Percentiles rank a stretch among this genome's conserved stretches.
Conservation (phyloP, 2,329 filamentous ascomycete genomes). For the Epicoccum sorghinum region DNA sequence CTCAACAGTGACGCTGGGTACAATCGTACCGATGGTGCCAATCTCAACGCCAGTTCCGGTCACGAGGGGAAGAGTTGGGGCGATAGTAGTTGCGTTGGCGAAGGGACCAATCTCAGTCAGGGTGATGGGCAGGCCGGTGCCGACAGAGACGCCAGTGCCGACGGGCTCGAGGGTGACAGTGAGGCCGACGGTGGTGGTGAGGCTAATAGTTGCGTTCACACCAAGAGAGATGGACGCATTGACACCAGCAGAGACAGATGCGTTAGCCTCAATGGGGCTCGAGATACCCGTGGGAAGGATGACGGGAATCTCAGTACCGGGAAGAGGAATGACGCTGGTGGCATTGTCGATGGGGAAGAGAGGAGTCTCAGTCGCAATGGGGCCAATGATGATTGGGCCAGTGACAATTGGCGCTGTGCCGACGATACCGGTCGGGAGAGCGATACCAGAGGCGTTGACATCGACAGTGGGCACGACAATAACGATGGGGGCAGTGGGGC, state of each 20-base stretch:
- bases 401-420: constrained; percentile 7
- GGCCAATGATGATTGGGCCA: not conserved
- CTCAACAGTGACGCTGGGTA: constrained; percentile 1
- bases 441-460: not conserved
- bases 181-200: constrained; percentile 10
- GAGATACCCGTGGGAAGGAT: constrained; percentile 2
- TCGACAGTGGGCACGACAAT: constrained; percentile 2
- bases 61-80: constrained; percentile 11
- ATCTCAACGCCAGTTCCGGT: constrained; percentile 16
- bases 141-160: not conserved
- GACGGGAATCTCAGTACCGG: constrained; percentile 2
- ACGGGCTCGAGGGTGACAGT: constrained; percentile 9
- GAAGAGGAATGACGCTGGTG: constrained; percentile 1
- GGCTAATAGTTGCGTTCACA: constrained; percentile 4
- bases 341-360: constrained; percentile 6
- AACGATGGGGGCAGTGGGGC: constrained; percentile 4
- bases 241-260: not conserved
- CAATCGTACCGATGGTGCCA: constrained; percentile 6
- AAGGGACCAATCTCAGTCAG: constrained; percentile 4
- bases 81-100: constrained; percentile 14
- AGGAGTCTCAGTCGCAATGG: constrained; percentile 6
- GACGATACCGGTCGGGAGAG: not conserved
- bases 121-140: constrained; percentile 12
- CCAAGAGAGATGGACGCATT: not conserved
- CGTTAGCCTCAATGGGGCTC: not conserved